Evolutionary conservation across 768 basidiomycete genomes (phyloP).

Genomic region (Butyriboletus loyo): DNA sequence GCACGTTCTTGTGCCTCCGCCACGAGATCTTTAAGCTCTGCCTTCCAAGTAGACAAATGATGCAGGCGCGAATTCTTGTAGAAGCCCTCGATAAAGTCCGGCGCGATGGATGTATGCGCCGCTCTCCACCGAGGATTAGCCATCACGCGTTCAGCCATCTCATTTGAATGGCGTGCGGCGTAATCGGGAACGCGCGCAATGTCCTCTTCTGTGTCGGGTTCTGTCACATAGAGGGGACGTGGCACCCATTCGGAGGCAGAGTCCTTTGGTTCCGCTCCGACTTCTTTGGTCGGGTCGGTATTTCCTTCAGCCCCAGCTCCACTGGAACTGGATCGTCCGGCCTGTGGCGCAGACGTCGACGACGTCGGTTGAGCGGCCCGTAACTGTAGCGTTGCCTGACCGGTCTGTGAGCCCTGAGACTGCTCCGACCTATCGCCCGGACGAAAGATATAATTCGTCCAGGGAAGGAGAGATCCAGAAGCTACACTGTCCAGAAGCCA

Average conservation of each 20-base stretch:
- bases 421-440: slow-evolving; percentile 46
- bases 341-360: not conserved
- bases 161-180: slow-evolving; percentile 66
- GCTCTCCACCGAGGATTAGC: slow-evolving; percentile 81
- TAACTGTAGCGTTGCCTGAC: slow-evolving; percentile 17
- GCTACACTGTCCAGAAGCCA: slow-evolving; percentile 87
- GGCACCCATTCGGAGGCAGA: slow-evolving; percentile 9
- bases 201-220: slow-evolving; percentile 41
- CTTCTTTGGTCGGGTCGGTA: slow-evolving; percentile 2
- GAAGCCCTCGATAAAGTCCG: slow-evolving; percentile 84
- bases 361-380: slow-evolving; percentile 6
- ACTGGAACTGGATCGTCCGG: not conserved
- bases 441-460: slow-evolving; percentile 69
- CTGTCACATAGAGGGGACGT: slow-evolving; percentile 37
- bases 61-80: slow-evolving; percentile 90
- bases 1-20: slow-evolving; percentile 73
- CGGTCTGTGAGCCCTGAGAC: slow-evolving; percentile 42
- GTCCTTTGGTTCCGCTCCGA: not conserved
- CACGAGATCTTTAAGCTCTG: slow-evolving; percentile 79
- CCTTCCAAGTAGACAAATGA: slow-evolving; percentile 88
- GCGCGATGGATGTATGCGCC: slow-evolving; percentile 81
- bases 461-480: slow-evolving; percentile 66
- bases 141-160: slow-evolving; percentile 74
- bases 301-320: not conserved
- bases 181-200: slow-evolving; percentile 57